Percentiles rank a stretch among this genome's conserved stretches.
These are phyloP conservation scores for Trichoderma citrinoviride DNA, from an alignment of 2,329 filamentous ascomycete species.

Conservation along the genomic window DNA sequence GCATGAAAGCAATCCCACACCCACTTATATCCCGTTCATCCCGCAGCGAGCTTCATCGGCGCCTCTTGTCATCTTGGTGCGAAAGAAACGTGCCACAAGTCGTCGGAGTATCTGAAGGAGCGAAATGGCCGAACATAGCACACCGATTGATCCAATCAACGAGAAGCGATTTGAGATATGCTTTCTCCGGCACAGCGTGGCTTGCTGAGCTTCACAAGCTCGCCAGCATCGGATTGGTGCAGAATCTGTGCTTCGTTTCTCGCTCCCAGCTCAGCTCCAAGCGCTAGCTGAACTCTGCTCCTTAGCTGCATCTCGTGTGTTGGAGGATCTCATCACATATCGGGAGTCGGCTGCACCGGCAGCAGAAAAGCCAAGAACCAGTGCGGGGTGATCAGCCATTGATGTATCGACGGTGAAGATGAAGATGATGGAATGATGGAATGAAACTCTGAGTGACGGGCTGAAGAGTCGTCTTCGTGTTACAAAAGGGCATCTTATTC, in stretches of 20 bases:
- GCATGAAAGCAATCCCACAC: background rate
- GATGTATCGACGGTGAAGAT: background rate
- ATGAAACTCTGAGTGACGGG: background rate
- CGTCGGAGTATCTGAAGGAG: background rate
- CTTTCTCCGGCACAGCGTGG: background rate
- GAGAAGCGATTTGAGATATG: background rate
- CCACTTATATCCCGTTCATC: constrained; percentile 8
- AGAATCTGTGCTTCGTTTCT: background rate
- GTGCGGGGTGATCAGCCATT: background rate
- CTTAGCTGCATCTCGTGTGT: background rate
- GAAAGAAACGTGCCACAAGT: background rate
- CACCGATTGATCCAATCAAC: background rate
- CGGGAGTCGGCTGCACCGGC: no score
- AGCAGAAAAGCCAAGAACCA: background rate
- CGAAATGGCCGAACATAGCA: background rate
- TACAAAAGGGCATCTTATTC: background rate
- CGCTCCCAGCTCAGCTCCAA: background rate
- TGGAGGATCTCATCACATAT: background rate
- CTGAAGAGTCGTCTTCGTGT: background rate
- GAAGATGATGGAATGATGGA: constrained; percentile 12
- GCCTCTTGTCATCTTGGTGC: background rate
- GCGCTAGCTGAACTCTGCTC: constrained; percentile 7
- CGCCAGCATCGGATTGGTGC: background rate
- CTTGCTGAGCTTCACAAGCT: background rate
- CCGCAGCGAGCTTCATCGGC: background rate